phyloP scores from a whole-genome alignment of 257 asterid genomes.

The Jaltomata sinuosa region DNA sequence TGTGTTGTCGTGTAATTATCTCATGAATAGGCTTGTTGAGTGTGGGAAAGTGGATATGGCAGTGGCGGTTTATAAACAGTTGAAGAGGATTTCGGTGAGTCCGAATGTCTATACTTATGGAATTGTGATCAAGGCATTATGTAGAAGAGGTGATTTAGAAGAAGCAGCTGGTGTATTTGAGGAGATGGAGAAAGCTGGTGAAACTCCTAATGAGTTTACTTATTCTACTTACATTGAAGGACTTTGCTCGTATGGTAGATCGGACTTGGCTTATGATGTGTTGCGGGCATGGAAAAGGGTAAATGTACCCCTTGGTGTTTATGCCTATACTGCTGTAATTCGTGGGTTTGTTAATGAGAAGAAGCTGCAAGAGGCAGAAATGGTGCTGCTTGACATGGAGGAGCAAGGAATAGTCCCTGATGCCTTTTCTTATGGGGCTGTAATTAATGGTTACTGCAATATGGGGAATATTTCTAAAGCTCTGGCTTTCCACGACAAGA shows the following conservation, averaged over 20 bases:
- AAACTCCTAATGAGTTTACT: constrained; percentile 34
- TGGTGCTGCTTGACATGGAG: constrained; percentile 45
- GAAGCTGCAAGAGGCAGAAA: constrained; percentile 43
- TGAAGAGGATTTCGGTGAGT: constrained; percentile 35
- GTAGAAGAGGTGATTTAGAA: constrained; percentile 36
- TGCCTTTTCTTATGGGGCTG: constrained; percentile 27
- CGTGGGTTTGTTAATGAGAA: constrained; percentile 55
- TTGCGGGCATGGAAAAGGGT: constrained; percentile 20
- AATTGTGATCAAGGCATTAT: constrained; percentile 57
- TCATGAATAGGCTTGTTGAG: constrained; percentile 52
- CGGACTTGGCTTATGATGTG: constrained; percentile 32
- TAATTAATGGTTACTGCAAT: constrained; percentile 59
- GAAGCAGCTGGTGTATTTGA: constrained; percentile 42
- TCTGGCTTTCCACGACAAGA: constrained; percentile 34
- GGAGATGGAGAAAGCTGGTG: constrained; percentile 66
- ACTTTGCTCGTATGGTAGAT: constrained; percentile 37
- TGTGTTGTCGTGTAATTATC: constrained; percentile 52
- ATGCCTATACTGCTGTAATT: constrained; percentile 41
- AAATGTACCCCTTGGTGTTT: constrained; percentile 27
- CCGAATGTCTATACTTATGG: constrained; percentile 75
- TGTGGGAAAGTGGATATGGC: constrained; percentile 41
- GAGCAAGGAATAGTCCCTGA: constrained; percentile 38
- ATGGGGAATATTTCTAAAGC: constrained; percentile 46
- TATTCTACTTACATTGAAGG: constrained; percentile 48
- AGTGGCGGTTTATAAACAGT: constrained; percentile 42